These are phyloP conservation scores for Kalanchoe fedtschenkoi DNA, from an alignment of 164 flowering plant genomes.

Conservation along the genomic window DNA sequence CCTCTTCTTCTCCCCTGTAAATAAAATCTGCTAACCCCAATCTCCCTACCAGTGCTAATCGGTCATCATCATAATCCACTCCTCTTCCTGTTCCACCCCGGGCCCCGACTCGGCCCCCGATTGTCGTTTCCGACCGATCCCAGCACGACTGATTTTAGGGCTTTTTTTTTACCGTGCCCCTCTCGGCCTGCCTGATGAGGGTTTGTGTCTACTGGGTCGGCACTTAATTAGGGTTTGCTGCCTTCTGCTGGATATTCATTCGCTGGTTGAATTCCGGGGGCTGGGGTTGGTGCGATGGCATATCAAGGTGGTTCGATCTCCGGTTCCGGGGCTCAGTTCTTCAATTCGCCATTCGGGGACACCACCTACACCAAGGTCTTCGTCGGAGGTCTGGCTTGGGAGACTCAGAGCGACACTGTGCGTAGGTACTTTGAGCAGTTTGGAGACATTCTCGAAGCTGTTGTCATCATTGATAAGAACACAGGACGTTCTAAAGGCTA, in stretches of 20 bases:
- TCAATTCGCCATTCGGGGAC: slow-evolving; percentile 87
- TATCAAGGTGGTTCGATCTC: slow-evolving; percentile 53
- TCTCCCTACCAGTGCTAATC: too few relatives aligned
- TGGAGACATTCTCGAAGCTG: slow-evolving; percentile 95
- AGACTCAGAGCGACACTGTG: slow-evolving; percentile 88
- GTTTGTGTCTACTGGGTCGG: not conserved
- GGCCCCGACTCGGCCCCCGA: too few relatives aligned
- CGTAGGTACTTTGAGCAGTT: slow-evolving; percentile 80
- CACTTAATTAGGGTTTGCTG: not conserved
- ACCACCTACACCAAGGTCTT: slow-evolving; percentile 92
- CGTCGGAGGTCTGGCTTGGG: slow-evolving; percentile 99
- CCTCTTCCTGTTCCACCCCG: too few relatives aligned
- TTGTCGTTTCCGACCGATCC: too few relatives aligned
- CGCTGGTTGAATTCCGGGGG: too few relatives aligned
- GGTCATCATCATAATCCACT: too few relatives aligned
- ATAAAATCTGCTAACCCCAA: not conserved
- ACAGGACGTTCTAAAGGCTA: slow-evolving; percentile 97
- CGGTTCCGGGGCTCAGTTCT: slow-evolving; percentile 52
- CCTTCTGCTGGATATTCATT: not conserved
- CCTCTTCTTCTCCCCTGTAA: not conserved
- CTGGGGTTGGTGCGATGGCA: slow-evolving; percentile 34
- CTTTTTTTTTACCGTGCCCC: not conserved
- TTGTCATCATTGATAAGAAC: slow-evolving; percentile 87
- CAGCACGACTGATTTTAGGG: not conserved
- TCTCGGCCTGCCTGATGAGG: too few relatives aligned